These are phyloP conservation scores for Fusarium sarcochroum DNA, from an alignment of 2,329 filamentous ascomycete species.

Conservation along the genomic window DNA sequence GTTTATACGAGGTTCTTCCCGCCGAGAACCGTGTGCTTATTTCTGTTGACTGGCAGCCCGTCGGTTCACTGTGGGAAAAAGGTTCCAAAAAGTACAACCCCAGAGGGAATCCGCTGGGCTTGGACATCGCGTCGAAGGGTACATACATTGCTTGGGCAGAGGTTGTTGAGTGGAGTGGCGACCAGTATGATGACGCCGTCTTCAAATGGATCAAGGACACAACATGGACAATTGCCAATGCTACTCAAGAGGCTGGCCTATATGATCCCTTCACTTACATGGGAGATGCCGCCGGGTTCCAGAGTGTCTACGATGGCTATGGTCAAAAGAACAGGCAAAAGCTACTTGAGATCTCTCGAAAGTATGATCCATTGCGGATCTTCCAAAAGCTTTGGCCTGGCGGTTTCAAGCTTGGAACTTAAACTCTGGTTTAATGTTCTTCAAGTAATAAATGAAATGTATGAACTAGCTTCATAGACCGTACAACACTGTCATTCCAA, in stretches of 20 bases:
- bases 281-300: constrained; percentile 36
- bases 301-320: constrained; percentile 26
- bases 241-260: constrained; percentile 18
- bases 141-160: constrained; percentile 38
- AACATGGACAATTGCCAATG: constrained; percentile 33
- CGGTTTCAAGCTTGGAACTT: constrained; percentile 26
- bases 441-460: no score
- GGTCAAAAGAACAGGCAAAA: constrained; percentile 21
- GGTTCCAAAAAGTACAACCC: constrained; percentile 29
- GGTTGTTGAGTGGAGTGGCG: constrained; percentile 35
- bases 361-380: constrained; percentile 22
- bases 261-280: constrained; percentile 36
- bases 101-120: constrained; percentile 14
- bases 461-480: neutral
- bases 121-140: constrained; percentile 29
- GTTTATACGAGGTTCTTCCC: constrained; percentile 19
- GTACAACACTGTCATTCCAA: no score
- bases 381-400: constrained; percentile 34
- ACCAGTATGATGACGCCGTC: constrained; percentile 27
- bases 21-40: constrained; percentile 21
- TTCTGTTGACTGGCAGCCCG: constrained; percentile 35
- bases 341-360: constrained; percentile 21
- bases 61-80: constrained; percentile 22
- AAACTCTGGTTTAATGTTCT: neutral
- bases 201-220: constrained; percentile 31